Base-by-base conservation (phyloP, 768 basidiomycete genomes). In the Phanerochaete sordida region DNA sequence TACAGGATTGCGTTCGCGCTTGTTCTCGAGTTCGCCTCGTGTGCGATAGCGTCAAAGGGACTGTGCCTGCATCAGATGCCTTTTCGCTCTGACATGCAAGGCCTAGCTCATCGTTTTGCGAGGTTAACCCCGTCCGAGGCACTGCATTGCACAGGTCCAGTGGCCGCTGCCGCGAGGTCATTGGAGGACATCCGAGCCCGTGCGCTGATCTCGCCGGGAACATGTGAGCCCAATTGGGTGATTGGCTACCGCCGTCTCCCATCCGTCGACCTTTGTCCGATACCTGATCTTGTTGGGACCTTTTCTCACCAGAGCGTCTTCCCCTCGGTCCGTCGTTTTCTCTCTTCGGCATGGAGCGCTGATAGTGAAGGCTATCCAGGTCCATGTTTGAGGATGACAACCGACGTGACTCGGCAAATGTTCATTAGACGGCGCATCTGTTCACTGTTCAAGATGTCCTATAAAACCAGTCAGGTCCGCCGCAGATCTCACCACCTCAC, bases 351-450 rank as follows among this genome's bases (percentile, higher is more conserved):
- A 48, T 52, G 44, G 48, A 46, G 61, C 61, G 61, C 61, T 57
- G 48, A 56, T 45, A 49, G 24, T 30, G 45, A 60, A 64, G 63
- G 63, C 63, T 64, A 65, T 62, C 61, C 64, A 61, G 47, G 33
- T 54, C 54, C 30, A 43, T 53, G 64, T 65, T 65, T 65, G 51
- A 65, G 58, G 58, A 31, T 65, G 64, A 65, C 64, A 62, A 62
- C 63, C 61, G 61, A 59, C 57, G 13, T 61, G 63, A 49, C 63
- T 46, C 48, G 60, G 52, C 33, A 30, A 33, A 33, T 53, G 52
- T 53, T 21, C 44, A 35, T 30, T 30, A 13, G 30, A 47, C 56
- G 30, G 56, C 45, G 23, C 39, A 56, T 56, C 44, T 46, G 28
- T 3, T 21, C 44, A 57, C 19, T 43, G 16, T 16, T 37, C 9